Evolutionary conservation across 176 grass and related monocot species (phyloP), one percentile per base, ranked within the genome.

Genomic region (Carex cristatella): DNA sequence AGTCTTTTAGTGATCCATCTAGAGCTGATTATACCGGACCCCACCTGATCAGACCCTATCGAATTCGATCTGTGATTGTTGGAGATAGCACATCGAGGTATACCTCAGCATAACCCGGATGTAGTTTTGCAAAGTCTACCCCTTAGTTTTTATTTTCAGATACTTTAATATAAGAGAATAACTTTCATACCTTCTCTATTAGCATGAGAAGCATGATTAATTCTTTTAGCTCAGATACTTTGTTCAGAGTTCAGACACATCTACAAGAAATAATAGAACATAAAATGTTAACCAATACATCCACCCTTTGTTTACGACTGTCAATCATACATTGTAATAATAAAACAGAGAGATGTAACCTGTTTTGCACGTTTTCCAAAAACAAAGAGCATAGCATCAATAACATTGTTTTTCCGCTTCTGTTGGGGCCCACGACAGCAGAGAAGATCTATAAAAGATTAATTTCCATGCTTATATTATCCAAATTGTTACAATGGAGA

Each of bases 311-410:
- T 35, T 30, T 77, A 28, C n/a, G 85, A 83, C 67, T 63, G 37
- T 56, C 27, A 44, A 79, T 77, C 69, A 28, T 46, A 46, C 73
- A 63, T 85, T 2, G 42, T 14, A 86, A 90, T 30, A 80, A 14
- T 37, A 59, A 59, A 33, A 61, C 79, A 65, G 33, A 37, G 31
- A 88, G 6, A 81, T 11, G 55, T 73, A 40, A 95, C 96, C 90
- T 94, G 90, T 56, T 95, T 99, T 72, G 93, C 93, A 71, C 91
- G 89, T 85, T 99, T 99, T 56, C 93, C 96, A 86, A 99, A 99
- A 88, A 99, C 96, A 88, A 99, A 99, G 51, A 94, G 96, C 96
- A 95, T 99, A 48, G 96, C 93, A 81, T 99, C 96, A 69, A 99
- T 99, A 19, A 92, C 96, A 71, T 95, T 99, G 79, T 99, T 86